A percentile compares a stretch with the other conserved stretches of the same genome.
Conservation (phyloP, 768 basidiomycete species). For the Lentinus tigrinus region DNA sequence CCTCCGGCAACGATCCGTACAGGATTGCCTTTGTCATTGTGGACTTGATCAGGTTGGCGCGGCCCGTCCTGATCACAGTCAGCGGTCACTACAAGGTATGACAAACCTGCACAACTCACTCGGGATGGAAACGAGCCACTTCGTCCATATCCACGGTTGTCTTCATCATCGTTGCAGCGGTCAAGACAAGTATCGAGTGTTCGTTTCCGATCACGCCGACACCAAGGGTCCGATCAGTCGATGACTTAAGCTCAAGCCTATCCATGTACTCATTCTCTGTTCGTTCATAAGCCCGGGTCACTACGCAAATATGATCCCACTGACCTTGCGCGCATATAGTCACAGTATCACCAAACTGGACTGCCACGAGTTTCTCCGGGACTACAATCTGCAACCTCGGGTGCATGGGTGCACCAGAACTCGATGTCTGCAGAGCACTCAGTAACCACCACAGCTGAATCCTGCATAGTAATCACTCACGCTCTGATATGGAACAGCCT, state of each 20-base stretch:
- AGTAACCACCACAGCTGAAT: background rate
- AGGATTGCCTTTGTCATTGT: conserved; percentile 83
- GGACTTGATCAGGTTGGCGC: conserved; percentile 67
- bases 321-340: conserved; percentile 68
- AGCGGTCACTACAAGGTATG: background rate
- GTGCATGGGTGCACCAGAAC: conserved; percentile 68
- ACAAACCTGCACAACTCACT: conserved; percentile 42
- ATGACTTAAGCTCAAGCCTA: conserved; percentile 68
- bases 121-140: conserved; percentile 57
- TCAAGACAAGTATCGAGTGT: conserved; percentile 55
- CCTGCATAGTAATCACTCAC: conserved; percentile 41
- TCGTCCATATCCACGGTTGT: conserved; percentile 59
- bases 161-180: conserved; percentile 71
- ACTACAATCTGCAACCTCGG: conserved; percentile 62
- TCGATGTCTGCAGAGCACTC: conserved; percentile 47
- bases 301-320: too few relatives aligned
- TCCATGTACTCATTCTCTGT: conserved; percentile 71
- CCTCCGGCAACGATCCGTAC: conserved; percentile 68
- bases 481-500: conserved; percentile 72
- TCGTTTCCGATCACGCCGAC: conserved; percentile 57
- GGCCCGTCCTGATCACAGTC: conserved; percentile 50
- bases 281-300: background rate
- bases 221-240: conserved; percentile 67
- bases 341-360: conserved; percentile 78
- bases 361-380: conserved; percentile 56